Base-by-base conservation (phyloP, 257 asterid genomes). In the Leonotis leonurus region DNA sequence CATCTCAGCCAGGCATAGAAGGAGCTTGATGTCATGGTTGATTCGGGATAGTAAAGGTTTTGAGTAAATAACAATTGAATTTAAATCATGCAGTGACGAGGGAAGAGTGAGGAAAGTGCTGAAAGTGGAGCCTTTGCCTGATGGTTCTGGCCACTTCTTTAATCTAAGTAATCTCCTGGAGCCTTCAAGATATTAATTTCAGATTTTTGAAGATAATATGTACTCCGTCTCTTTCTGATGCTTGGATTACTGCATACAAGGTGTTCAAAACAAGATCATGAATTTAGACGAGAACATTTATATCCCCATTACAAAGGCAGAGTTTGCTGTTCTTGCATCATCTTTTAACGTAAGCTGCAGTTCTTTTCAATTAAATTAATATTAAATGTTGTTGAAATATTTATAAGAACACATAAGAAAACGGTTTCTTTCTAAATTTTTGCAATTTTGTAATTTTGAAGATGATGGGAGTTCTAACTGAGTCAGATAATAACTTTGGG, bases 141-240 rank as follows among this genome's bases (percentile, higher is more conserved):
- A 89, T 85, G 96, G 99, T 66, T 92, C 99, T 52, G 99, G 99
- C 33, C 96, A 83, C 78, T 92, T 92, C 84, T 92, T 89, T 70
- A 89, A 85, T 75, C 97, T 92, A 66, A 87, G 97, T 92, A 85
- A 78, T 29, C 44, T 24, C 24, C 73, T 72, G 56, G 12, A 22
- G 43, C 70, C 43, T 82, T 57, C 41, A 12, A 56, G 61, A 50
- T 61, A 50, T 39, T 46, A 3, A 1, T 13, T 37, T 26, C 37
- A 24, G 24, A 37, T 20, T 50, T 55, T 18, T 46, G 35, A 29
- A 16, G 4, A 21, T 12, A 43, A 1, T 51, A 29, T 52, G 48
- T 56, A 14, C 62, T 2, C 67, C 32, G 50, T 30, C 44, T 22
- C 60, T 35, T 14, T 62, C 22, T 50, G 7, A 57, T 58, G 46